Evolutionary conservation across 148 eudicot genomes (phyloP).

Genomic region (Dysphania ambrosioides): DNA sequence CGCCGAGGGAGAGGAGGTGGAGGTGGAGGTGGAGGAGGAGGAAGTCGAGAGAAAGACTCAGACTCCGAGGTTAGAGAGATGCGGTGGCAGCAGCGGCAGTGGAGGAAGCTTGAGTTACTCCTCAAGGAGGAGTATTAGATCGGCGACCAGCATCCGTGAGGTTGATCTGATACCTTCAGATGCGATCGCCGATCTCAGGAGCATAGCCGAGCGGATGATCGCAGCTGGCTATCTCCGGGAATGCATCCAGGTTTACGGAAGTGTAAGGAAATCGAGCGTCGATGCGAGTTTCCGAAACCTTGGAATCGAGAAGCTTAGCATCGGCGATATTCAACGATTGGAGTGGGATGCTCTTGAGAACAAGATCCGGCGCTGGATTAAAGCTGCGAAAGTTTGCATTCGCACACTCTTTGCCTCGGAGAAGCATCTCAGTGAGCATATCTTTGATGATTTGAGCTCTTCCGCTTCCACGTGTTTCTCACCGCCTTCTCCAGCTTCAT

Average conservation of each 20-base stretch:
- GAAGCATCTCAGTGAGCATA: conserved; percentile 54
- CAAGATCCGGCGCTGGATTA: conserved; percentile 73
- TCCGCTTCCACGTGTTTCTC: background rate
- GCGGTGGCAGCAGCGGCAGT: background rate
- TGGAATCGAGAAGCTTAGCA: conserved; percentile 66
- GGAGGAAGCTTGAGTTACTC: conserved; percentile 9
- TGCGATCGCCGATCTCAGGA: conserved; percentile 49
- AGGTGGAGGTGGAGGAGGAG: background rate
- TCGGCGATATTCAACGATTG: conserved; percentile 56
- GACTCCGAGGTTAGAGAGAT: background rate
- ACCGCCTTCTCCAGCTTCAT: background rate
- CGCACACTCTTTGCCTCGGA: conserved; percentile 64
- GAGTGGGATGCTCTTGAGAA: conserved; percentile 61
- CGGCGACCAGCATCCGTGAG: conserved; percentile 53
- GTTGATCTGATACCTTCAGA: conserved; percentile 56
- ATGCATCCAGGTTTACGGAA: conserved; percentile 70
- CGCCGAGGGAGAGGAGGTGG: conserved; percentile 6
- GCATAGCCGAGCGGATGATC: conserved; percentile 74
- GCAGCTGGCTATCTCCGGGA: conserved; percentile 62
- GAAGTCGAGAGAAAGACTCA: too few species aligned
- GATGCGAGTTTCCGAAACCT: conserved; percentile 51
- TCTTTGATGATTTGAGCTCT: conserved; percentile 43
- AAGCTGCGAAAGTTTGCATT: conserved; percentile 65
- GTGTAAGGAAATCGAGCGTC: conserved; percentile 55
- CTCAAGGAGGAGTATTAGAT: conserved; percentile 29